These are phyloP conservation scores for Ustulina deusta DNA, from an alignment of 2,329 filamentous ascomycete species.

Conservation along the genomic window DNA sequence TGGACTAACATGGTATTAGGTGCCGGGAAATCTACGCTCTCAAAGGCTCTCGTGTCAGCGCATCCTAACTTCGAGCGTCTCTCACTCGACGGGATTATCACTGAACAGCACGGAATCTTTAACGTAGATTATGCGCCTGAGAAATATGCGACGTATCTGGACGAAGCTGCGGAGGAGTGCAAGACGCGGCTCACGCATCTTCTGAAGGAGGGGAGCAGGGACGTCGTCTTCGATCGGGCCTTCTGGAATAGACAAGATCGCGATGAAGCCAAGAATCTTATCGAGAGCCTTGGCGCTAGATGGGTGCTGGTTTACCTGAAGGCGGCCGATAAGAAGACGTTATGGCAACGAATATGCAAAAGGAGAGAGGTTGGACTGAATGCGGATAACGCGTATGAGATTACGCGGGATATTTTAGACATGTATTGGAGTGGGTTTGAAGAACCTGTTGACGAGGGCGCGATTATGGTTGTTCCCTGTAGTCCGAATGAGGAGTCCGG, in stretches of 20 bases:
- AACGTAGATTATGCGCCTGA: conserved; percentile 46
- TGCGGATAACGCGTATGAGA: conserved; percentile 47
- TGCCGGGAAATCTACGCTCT: conserved; percentile 49
- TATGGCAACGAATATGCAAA: conserved; percentile 50
- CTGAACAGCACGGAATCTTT: conserved; percentile 46
- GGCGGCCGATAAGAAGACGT: conserved; percentile 44
- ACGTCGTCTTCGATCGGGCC: conserved; percentile 51
- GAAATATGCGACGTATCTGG: conserved; percentile 39
- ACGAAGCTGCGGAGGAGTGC: conserved; percentile 42
- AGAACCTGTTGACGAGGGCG: conserved; percentile 40
- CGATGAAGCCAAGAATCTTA: conserved; percentile 47
- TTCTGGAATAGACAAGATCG: conserved; percentile 51
- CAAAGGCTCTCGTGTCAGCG: conserved; percentile 44
- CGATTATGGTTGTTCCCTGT: conserved; percentile 41
- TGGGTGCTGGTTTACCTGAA: conserved; percentile 51
- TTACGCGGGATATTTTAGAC: conserved; percentile 42
- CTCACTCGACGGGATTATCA: conserved; percentile 46
- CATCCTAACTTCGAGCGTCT: conserved; percentile 46
- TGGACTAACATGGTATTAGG: conserved; percentile 37
- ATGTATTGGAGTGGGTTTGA: conserved; percentile 46
- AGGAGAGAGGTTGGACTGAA: conserved; percentile 45
- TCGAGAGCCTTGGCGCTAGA: conserved; percentile 45
- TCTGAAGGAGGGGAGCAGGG: conserved; percentile 36
- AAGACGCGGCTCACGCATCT: conserved; percentile 21
- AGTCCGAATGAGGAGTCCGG: background rate